Evolutionary conservation across 768 basidiomycete genomes (phyloP), one percentile per base, ranked within the genome.

Genomic region (Amanita muscaria): DNA sequence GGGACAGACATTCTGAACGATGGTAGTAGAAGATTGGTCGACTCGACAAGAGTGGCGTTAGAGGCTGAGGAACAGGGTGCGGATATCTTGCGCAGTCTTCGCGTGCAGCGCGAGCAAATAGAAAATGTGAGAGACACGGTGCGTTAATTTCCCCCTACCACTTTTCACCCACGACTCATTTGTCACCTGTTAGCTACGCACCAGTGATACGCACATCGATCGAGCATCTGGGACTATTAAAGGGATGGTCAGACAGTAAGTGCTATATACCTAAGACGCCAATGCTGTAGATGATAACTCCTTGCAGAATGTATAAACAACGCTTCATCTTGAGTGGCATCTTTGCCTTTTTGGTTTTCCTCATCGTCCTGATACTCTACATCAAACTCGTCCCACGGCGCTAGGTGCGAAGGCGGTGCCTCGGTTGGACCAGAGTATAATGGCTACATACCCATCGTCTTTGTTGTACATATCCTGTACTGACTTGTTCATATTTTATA

Each of bases 31-130:
- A 64, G 93, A 40, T 60, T 96, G 44, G 70, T 77, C 40, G 86
- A 90, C 38, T 83, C 81, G 10, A 89, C 91, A 40, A 68, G 90
- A 6, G 70, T 96, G 22, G 93, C 92, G n/a, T 64, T 96, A 25
- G 90, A 96, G 70, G 86, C 92, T 5, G 93, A 96, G 63, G 80
- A 85, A 55, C 74, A 90, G 29, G 93, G 93, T 1, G 83, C 88
- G 4, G 90, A 90, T 53, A 94, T 96, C 52, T 55, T 97, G 61
- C 64, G 82, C 52, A 83, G 75, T 52, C 66, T 97, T 56, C 66
- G 88, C 46, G 73, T 74, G 0, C 93, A 97, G 66, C 64, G 93
- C 48, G 93, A 94, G 60, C 88, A 88, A 61, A 89, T 97, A 46
- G 86, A 90, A 66, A 84, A 88, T 56, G 73, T 90, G 9, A 64